Conservation (phyloP, 768 basidiomycete species). For the Lactifluus pinguis region DNA sequence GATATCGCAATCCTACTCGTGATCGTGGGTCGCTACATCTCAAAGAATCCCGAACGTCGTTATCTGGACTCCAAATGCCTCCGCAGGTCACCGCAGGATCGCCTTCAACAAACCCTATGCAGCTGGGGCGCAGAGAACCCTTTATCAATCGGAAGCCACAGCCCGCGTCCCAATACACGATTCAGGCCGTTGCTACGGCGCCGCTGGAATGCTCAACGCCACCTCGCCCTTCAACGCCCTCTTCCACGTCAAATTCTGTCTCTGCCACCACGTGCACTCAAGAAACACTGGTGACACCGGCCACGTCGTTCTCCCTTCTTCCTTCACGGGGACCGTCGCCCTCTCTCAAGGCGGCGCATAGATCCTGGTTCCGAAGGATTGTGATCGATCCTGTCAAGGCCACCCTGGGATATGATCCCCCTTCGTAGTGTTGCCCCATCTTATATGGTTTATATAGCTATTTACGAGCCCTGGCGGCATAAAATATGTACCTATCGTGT, state of each 20-base stretch:
- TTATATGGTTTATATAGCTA: not conserved
- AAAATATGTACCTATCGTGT: not conserved
- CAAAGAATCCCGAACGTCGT: not conserved
- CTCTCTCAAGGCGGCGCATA: not conserved
- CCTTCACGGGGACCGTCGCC: slow-evolving; percentile 7
- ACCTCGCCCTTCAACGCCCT: slow-evolving; percentile 12
- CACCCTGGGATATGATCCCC: slow-evolving; percentile 3
- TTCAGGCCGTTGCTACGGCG: not conserved
- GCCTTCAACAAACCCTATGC: not conserved
- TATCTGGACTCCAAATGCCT: not conserved
- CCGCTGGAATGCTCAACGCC: not conserved
- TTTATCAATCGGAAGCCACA: slow-evolving; percentile 17
- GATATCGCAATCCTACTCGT: not conserved
- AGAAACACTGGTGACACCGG: not conserved
- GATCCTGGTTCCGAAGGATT: slow-evolving; percentile 11
- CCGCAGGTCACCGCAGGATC: not conserved
- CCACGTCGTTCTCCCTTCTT: slow-evolving; percentile 6
- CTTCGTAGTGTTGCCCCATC: not conserved
- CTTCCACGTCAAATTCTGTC: slow-evolving; percentile 5
- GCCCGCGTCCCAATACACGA: not conserved
- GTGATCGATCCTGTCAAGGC: slow-evolving; percentile 10
- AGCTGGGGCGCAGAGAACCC: not conserved
- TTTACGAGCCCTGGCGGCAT: not conserved
- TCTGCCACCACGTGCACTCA: not conserved
- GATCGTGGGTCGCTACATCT: not conserved